A percentile compares a stretch with the other conserved stretches of the same genome.
phyloP scores from a whole-genome alignment of 1,139 yeast species.

The Meyerozyma elateridarum region DNA sequence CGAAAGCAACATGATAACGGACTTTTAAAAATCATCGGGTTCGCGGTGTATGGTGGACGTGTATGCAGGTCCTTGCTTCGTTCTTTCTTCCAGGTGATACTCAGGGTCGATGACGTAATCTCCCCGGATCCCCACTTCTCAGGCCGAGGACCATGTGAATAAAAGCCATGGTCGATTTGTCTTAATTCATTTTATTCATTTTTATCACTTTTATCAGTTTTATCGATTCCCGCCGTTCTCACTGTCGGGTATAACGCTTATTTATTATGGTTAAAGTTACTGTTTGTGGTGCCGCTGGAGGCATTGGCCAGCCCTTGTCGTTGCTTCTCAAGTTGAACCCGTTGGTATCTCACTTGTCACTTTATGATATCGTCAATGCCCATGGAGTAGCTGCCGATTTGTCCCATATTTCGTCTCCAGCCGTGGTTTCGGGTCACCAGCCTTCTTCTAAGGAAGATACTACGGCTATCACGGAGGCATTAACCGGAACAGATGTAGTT shows the following conservation, averaged over 20 bases:
- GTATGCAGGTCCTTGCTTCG: too few species aligned
- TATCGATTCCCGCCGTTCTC: too few species aligned
- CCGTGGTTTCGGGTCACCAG: constrained; percentile 51
- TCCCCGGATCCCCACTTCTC: constrained; percentile 5
- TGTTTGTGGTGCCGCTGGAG: constrained; percentile 78
- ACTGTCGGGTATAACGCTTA: too few species aligned
- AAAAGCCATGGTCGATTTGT: too few species aligned
- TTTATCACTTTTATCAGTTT: too few species aligned
- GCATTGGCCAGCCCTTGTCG: constrained; percentile 75
- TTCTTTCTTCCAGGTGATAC: too few species aligned
- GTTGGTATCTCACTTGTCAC: constrained; percentile 49
- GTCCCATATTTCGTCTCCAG: constrained; percentile 64
- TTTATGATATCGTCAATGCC: constrained; percentile 65
- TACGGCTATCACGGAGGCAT: constrained; percentile 44
- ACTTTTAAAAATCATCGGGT: not conserved
- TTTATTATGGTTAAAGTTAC: constrained; percentile 56
- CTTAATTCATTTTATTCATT: too few species aligned
- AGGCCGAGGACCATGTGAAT: constrained; percentile 4
- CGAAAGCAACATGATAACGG: not conserved
- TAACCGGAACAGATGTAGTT: constrained; percentile 54
- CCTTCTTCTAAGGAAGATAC: constrained; percentile 48
- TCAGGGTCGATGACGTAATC: too few species aligned
- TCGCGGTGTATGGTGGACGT: too few species aligned
- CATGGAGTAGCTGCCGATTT: constrained; percentile 72
- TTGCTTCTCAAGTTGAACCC: constrained; percentile 57